Evolutionary conservation across 2,329 filamentous ascomycete genomes (phyloP).

Genomic region (Ophiostoma pallidulum): DNA sequence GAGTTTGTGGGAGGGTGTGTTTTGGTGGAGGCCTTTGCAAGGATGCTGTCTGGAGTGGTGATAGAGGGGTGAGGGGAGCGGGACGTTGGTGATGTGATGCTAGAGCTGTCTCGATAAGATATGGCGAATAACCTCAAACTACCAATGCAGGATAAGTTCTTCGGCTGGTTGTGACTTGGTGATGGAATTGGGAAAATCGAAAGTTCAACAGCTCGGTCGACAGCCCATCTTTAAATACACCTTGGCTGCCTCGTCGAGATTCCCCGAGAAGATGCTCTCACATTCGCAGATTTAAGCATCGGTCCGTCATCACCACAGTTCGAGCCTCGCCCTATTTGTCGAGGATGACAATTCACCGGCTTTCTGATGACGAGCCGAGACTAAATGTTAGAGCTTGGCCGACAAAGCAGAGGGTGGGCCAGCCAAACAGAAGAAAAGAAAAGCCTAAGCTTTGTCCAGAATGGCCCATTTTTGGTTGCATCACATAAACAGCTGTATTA

Average conservation of each 20-base stretch:
- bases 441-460: no score
- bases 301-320: background rate
- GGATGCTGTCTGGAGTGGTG: background rate
- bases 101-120: background rate
- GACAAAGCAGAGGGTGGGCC: no score
- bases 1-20: background rate
- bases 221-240: conserved; percentile 26
- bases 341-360: background rate
- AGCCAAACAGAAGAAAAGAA: no score
- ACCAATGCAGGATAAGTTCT: no score
- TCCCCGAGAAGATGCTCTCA: conserved; percentile 14
- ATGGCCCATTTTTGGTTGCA: background rate
- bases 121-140: no score
- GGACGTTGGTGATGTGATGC: background rate
- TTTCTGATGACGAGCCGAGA: background rate
- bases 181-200: conserved; percentile 18
- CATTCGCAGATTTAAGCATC: no score
- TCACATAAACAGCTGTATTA: background rate
- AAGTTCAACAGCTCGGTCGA: conserved; percentile 20
- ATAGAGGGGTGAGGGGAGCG: no score
- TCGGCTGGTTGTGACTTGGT: conserved; percentile 23
- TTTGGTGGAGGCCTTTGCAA: background rate
- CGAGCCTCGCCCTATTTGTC: conserved; percentile 2
- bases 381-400: no score
- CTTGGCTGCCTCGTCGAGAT: conserved; percentile 1